Conservation (phyloP, 805 yeast species). For the Lachancea waltii region DNA sequence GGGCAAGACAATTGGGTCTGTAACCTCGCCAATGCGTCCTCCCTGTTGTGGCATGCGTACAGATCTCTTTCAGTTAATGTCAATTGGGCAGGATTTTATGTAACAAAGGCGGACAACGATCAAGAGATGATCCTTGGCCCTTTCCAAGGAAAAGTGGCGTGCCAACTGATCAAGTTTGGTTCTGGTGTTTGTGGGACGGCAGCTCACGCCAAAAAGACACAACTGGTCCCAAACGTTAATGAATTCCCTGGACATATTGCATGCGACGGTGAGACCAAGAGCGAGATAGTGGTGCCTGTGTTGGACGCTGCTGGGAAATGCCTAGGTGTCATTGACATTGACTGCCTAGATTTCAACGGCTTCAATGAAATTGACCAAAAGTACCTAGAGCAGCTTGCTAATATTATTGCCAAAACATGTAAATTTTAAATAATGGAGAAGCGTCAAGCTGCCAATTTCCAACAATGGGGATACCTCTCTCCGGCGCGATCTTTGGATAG, state of each 20-base stretch:
- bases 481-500: no score
- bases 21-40: constrained; percentile 78
- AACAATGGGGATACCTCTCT: no score
- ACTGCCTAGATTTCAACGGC: constrained; percentile 58
- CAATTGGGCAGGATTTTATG: constrained; percentile 94
- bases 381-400: constrained; percentile 55
- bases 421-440: constrained; percentile 34
- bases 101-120: constrained; percentile 33
- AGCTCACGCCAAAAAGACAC: constrained; percentile 52
- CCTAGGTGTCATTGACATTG: constrained; percentile 81
- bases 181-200: constrained; percentile 92
- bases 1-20: constrained; percentile 81
- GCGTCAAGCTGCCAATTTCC: background rate
- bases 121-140: constrained; percentile 73
- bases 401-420: constrained; percentile 46
- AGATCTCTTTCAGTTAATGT: constrained; percentile 50
- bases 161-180: constrained; percentile 74
- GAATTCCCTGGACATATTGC: constrained; percentile 90
- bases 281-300: constrained; percentile 91
- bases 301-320: constrained; percentile 37
- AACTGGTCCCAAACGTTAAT: constrained; percentile 71
- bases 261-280: constrained; percentile 90
- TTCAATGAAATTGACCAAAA: constrained; percentile 59
- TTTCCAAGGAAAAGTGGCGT: constrained; percentile 94
- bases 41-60: constrained; percentile 85